phyloP scores from a whole-genome alignment of 2,329 filamentous ascomycete species.

The Capronia coronata region DNA sequence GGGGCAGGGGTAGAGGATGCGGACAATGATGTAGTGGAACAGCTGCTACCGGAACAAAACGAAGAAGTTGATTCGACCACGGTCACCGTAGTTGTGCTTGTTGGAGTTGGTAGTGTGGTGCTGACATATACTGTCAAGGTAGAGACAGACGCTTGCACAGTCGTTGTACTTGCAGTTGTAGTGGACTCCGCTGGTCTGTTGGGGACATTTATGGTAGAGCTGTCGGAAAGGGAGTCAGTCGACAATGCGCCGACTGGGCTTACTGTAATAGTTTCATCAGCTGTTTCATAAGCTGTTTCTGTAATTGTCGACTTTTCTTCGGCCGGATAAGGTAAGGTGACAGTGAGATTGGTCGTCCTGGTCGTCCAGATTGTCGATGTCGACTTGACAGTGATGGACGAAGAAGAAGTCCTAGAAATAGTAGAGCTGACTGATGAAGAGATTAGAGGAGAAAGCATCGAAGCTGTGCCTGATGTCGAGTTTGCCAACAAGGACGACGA shows the following conservation, averaged over 20 bases:
- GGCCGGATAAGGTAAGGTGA: background rate
- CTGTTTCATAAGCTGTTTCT: background rate
- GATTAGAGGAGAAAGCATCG: background rate
- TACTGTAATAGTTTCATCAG: background rate
- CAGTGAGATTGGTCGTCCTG: background rate
- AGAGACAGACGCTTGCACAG: background rate
- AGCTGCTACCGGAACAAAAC: background rate
- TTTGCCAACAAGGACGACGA: background rate
- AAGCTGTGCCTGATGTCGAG: background rate
- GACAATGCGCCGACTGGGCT: background rate
- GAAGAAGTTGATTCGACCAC: background rate
- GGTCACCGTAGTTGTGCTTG: background rate
- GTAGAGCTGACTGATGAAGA: background rate
- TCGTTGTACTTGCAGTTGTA: background rate
- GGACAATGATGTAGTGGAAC: background rate
- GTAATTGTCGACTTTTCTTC: background rate
- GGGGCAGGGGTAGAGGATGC: background rate
- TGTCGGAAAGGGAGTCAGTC: background rate
- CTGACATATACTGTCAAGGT: conserved; percentile 7
- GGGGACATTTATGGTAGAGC: background rate
- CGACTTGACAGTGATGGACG: background rate
- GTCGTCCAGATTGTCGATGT: background rate
- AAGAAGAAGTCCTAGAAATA: background rate
- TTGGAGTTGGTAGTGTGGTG: background rate
- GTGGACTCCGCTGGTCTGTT: background rate